These are phyloP conservation scores for Boletus insuetus DNA, from an alignment of 768 basidiomycete species.

Conservation along the genomic window DNA sequence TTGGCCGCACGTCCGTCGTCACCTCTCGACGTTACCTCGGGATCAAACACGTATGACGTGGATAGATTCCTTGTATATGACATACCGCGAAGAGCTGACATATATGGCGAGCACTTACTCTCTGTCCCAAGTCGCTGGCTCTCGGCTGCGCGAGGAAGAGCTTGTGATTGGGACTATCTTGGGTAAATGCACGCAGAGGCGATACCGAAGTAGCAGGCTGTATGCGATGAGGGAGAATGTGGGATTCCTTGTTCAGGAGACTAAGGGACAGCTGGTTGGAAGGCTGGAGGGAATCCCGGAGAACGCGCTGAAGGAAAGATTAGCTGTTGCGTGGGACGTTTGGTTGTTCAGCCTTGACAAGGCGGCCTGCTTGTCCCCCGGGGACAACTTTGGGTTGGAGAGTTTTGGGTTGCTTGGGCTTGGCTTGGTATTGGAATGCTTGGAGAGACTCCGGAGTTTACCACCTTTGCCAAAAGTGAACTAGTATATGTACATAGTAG, in stretches of 20 bases:
- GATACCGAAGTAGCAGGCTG: conserved; percentile 57
- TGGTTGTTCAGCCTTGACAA: conserved; percentile 56
- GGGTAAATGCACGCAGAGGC: conserved; percentile 60
- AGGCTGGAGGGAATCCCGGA: conserved; percentile 23
- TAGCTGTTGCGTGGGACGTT: conserved; percentile 60
- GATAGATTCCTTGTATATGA: conserved; percentile 19
- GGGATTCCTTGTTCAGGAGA: conserved; percentile 48
- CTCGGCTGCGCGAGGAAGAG: conserved; percentile 66
- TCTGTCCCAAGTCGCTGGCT: conserved; percentile 53
- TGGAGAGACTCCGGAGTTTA: conserved; percentile 42
- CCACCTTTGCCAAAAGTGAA: conserved; percentile 16
- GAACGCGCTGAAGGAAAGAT: conserved; percentile 34
- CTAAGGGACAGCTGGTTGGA: conserved; percentile 39
- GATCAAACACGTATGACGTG: neutral
- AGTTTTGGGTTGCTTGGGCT: conserved; percentile 72
- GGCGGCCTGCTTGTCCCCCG: conserved; percentile 17
- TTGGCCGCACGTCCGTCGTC: conserved; percentile 17
- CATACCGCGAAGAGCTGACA: conserved; percentile 61
- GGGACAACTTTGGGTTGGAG: conserved; percentile 45
- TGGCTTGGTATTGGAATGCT: conserved; percentile 53
- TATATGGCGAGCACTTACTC: conserved; percentile 73
- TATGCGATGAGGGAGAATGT: conserved; percentile 63
- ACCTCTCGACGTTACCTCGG: conserved; percentile 10
- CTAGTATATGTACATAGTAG: no score
- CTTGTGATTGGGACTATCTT: conserved; percentile 73